These are phyloP conservation scores for Dysphania ambrosioides DNA, from an alignment of 148 eudicot genomes.

Conservation along the genomic window DNA sequence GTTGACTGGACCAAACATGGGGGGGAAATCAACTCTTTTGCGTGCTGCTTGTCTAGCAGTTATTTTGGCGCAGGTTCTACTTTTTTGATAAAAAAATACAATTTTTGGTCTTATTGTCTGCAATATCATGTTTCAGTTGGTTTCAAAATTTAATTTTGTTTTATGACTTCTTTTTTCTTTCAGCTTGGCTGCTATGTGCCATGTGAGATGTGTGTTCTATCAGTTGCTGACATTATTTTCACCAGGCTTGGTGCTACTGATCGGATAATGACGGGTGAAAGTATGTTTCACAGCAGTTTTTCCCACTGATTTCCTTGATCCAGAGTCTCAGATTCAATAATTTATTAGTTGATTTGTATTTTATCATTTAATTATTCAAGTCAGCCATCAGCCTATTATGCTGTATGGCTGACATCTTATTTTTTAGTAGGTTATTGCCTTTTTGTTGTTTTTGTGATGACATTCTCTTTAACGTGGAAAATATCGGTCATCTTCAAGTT, in stretches of 20 bases:
- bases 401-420: not conserved
- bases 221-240: conserved; percentile 84
- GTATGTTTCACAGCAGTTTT: conserved; percentile 49
- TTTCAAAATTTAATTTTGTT: conserved; percentile 3
- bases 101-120: not conserved
- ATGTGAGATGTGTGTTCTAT: conserved; percentile 62
- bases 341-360: not conserved
- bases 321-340: not conserved
- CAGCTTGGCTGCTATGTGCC: conserved; percentile 99
- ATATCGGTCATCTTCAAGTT: not conserved
- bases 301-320: conserved; percentile 6
- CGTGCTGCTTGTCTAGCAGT: conserved; percentile 92
- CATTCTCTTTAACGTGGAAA: not conserved
- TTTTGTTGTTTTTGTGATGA: not conserved
- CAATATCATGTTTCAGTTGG: not conserved
- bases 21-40: conserved; percentile 94
- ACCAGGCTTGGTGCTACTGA: conserved; percentile 98
- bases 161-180: conserved; percentile 20
- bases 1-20: conserved; percentile 99
- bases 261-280: conserved; percentile 96
- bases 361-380: not conserved
- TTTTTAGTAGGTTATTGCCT: not conserved
- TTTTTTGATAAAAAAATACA: conserved; percentile 2
- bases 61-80: conserved; percentile 75
- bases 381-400: not conserved